Conservation (phyloP, 192 early-diverging fungal species). For the Gamsiella multidivaricata region DNA sequence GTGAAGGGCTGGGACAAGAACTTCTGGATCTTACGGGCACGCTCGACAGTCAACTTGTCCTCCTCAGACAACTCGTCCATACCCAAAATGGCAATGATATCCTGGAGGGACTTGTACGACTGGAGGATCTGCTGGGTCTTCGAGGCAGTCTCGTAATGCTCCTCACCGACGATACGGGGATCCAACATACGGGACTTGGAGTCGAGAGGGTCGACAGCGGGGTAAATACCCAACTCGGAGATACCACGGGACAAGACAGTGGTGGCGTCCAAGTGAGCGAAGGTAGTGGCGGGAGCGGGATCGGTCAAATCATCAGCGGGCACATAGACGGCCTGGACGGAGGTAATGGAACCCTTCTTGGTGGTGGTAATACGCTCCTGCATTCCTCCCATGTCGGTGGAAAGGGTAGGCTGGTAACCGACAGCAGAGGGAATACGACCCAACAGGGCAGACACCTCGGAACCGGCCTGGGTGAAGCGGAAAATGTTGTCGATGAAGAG, state of each 20-base stretch:
- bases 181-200: conserved; percentile 98
- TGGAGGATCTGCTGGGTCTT: conserved; percentile 96
- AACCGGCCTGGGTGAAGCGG: conserved; percentile 99
- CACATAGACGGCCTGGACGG: conserved; percentile 98
- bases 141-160: conserved; percentile 95
- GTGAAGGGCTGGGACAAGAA: conserved; percentile 99
- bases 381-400: conserved; percentile 99
- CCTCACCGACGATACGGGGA: conserved; percentile 94
- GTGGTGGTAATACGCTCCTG: conserved; percentile 99
- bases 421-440: conserved; percentile 99
- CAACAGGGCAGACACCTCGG: conserved; percentile 98
- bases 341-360: conserved; percentile 99
- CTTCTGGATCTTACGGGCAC: conserved; percentile 99
- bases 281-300: conserved; percentile 98
- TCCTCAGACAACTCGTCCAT: conserved; percentile 99
- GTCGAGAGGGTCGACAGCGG: conserved; percentile 97
- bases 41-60: conserved; percentile 98
- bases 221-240: conserved; percentile 99
- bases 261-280: conserved; percentile 99
- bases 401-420: conserved; percentile 99
- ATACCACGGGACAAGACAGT: conserved; percentile 99
- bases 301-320: conserved; percentile 99
- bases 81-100: conserved; percentile 99
- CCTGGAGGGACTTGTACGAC: conserved; percentile 99
- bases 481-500: conserved; percentile 99